Evolutionary conservation across 345 rosid genomes (phyloP).

Genomic region (Cardamine occulta): DNA sequence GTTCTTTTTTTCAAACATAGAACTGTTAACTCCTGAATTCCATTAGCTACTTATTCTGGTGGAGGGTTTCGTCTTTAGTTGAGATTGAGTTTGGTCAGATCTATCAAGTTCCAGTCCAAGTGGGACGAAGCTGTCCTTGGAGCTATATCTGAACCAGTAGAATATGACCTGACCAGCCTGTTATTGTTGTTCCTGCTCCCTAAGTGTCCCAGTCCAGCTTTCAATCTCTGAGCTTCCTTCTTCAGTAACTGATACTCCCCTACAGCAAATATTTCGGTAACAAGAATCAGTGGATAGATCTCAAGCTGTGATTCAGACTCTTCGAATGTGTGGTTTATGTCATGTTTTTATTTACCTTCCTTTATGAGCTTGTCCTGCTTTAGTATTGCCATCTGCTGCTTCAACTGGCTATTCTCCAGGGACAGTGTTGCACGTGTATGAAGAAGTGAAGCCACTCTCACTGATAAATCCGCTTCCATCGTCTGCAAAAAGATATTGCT

Average conservation of each 20-base stretch:
- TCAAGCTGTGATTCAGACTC: constrained; percentile 9
- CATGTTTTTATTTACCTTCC: constrained; percentile 52
- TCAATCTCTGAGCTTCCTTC: constrained; percentile 68
- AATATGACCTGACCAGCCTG: constrained; percentile 43
- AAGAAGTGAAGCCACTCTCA: constrained; percentile 57
- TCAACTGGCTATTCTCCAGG: constrained; percentile 64
- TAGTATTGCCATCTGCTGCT: constrained; percentile 59
- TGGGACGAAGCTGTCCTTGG: constrained; percentile 45
- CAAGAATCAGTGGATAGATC: neutral
- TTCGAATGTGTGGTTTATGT: neutral
- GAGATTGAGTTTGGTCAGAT: constrained; percentile 59
- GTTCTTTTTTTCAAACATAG: constrained; percentile 28
- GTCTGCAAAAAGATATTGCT: constrained; percentile 45
- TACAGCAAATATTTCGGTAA: constrained; percentile 29
- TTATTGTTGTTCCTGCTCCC: constrained; percentile 46
- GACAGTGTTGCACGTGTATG: constrained; percentile 65
- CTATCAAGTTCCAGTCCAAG: constrained; percentile 58
- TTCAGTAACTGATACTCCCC: constrained; percentile 62
- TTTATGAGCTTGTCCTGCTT: constrained; percentile 60
- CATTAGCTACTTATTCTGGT: constrained; percentile 30
- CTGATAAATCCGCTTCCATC: constrained; percentile 63
- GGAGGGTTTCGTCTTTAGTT: constrained; percentile 43
- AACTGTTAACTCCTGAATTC: constrained; percentile 23
- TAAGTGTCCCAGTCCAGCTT: constrained; percentile 41
- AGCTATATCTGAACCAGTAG: constrained; percentile 40